These are phyloP conservation scores for Gaillardinia entomophila DNA, from an alignment of 805 yeast genomes.

Conservation along the genomic window DNA sequence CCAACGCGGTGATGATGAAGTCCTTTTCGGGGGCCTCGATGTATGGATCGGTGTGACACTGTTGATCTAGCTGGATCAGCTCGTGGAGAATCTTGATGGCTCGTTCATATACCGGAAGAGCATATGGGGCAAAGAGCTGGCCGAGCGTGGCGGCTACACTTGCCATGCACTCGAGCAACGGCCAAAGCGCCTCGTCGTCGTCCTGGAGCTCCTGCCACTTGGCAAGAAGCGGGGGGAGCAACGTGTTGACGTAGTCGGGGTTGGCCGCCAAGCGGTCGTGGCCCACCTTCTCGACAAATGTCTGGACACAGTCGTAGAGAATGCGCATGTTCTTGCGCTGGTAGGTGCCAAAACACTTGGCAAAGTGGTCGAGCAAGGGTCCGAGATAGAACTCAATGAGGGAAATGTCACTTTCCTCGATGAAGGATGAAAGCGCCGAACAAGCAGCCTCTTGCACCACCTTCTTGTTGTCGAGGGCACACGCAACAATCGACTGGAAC, in stretches of 20 bases:
- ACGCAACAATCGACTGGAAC: slow-evolving; percentile 64
- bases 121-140: slow-evolving; percentile 80
- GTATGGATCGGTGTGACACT: slow-evolving; percentile 59
- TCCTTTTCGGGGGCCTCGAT: slow-evolving; percentile 82
- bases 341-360: slow-evolving; percentile 68
- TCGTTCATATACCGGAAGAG: slow-evolving; percentile 77
- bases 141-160: slow-evolving; percentile 86
- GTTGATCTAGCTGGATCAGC: slow-evolving; percentile 62
- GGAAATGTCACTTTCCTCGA: slow-evolving; percentile 66
- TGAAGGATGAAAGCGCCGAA: slow-evolving; percentile 75
- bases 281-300: slow-evolving; percentile 76
- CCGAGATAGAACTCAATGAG: slow-evolving; percentile 58
- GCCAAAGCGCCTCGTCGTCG: slow-evolving; percentile 83
- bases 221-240: slow-evolving; percentile 75
- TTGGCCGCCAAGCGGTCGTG: slow-evolving; percentile 48
- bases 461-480: slow-evolving; percentile 78
- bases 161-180: slow-evolving; percentile 87
- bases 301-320: slow-evolving; percentile 85
- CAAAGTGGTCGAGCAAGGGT: slow-evolving; percentile 64
- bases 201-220: slow-evolving; percentile 78
- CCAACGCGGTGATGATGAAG: slow-evolving; percentile 82
- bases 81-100: slow-evolving; percentile 64
- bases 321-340: slow-evolving; percentile 77
- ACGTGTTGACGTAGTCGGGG: slow-evolving; percentile 49
- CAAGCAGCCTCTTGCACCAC: slow-evolving; percentile 96